Base-by-base conservation (phyloP, 257 asterid species). In the Solanum bulbocastanum region DNA sequence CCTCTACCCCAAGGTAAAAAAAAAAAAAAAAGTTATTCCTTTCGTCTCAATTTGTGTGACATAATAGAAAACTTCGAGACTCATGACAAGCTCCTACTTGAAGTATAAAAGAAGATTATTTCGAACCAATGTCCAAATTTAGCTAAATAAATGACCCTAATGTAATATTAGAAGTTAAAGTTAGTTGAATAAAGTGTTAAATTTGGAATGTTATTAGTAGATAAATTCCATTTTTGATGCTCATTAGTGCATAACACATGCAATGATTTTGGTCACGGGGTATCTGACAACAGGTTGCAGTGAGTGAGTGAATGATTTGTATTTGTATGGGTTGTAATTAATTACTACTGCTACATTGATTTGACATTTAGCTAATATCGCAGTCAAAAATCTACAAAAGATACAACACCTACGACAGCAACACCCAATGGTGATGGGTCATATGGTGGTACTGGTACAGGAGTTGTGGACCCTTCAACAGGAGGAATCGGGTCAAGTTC, bases 381-480 rank as follows among this genome's bases (percentile, higher is more conserved):
- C 98, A 96, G 99, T 90, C 97, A 94, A 89, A 96, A 96, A 92
- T 95, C 99, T 35, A 91, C 99, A 8, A 94, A 92, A 88, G 97
- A 95, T 89, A 89, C 98, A 7, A 87, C 93, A 5, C 92, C 98
- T 74, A 88, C 92, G 81, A 88, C 95, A 68, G 83, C 91, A 22
- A 37, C 74, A 66, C 86, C 87, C 56, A 83, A 37, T 62, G 90
- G 87, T 85, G 90, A 87, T 40, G 94, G 93, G 88, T 89, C 92
- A 16, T 74, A 62, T 74, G 37, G 71, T 52, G 86, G 76, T 11
- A 33, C 87, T 52, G 82, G 84, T 10, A 32, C 87, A 15, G 89
- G 84, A 25, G 86, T 27, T 36, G 30, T 60, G 11, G 84, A 37
- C 74, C 83, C 87, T 4, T 11, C 72, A n/a, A 20, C 90, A 14